Percentiles rank a stretch among this genome's conserved stretches.
phyloP scores from a whole-genome alignment of 495 filamentous ascomycete species.

The Hyphodiscus hymeniophilus region DNA sequence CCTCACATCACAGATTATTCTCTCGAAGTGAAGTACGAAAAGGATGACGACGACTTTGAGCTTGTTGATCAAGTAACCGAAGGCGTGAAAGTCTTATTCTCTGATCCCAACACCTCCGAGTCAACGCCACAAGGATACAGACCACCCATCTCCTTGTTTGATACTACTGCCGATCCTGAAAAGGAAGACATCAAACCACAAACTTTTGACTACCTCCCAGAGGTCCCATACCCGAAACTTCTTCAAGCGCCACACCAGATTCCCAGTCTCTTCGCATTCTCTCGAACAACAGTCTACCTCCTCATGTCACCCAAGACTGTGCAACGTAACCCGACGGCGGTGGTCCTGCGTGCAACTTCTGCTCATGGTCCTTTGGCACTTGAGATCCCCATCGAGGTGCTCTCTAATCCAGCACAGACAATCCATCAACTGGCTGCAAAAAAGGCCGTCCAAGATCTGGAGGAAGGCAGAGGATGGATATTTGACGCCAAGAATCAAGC shows the following conservation, averaged over 20 bases:
- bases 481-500: slow-evolving; percentile 36
- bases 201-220: slow-evolving; percentile 32
- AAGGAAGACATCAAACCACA: slow-evolving; percentile 26
- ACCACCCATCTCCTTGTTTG: slow-evolving; percentile 50
- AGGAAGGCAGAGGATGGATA: slow-evolving; percentile 62
- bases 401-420: slow-evolving; percentile 40
- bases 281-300: slow-evolving; percentile 53
- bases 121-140: slow-evolving; percentile 11
- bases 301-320: slow-evolving; percentile 42
- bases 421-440: slow-evolving; percentile 64
- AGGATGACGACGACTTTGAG: slow-evolving; percentile 45
- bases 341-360: slow-evolving; percentile 48
- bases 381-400: slow-evolving; percentile 49
- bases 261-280: slow-evolving; percentile 57
- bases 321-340: slow-evolving; percentile 40
- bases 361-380: slow-evolving; percentile 47
- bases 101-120: slow-evolving; percentile 15
- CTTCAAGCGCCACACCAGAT: slow-evolving; percentile 56
- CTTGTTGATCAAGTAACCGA: slow-evolving; percentile 46
- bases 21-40: slow-evolving; percentile 50
- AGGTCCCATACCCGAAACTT: slow-evolving; percentile 39
- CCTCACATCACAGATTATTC: slow-evolving; percentile 53
- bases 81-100: slow-evolving; percentile 25
- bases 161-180: slow-evolving; percentile 35
- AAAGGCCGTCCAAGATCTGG: slow-evolving; percentile 58